phyloP scores from a whole-genome alignment of 495 filamentous ascomycete genomes.

The Wilcoxina mikolae region DNA sequence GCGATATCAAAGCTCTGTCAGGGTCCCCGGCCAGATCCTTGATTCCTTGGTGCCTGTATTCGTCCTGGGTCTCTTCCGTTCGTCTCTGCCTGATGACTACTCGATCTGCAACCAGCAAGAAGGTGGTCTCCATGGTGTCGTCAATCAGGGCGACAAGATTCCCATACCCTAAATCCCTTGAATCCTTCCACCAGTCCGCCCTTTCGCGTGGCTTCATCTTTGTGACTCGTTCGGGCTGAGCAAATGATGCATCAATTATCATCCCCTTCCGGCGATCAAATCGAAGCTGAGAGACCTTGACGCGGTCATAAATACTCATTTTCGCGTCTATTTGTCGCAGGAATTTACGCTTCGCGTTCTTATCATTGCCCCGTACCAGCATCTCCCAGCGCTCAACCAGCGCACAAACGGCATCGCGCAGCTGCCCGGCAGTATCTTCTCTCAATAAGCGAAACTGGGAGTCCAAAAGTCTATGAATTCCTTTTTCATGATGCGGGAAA shows the following conservation, averaged over 20 bases:
- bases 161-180: conserved; percentile 41
- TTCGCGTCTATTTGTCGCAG: conserved; percentile 15
- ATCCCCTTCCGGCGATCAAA: conserved; percentile 41
- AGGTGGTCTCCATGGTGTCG: conserved; percentile 35
- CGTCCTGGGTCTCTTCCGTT: background rate
- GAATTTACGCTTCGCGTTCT: conserved; percentile 8
- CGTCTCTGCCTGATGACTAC: conserved; percentile 7
- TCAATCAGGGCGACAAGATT: conserved; percentile 46
- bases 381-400: conserved; percentile 30
- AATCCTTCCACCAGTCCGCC: conserved; percentile 46
- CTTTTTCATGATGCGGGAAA: conserved; percentile 40
- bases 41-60: background rate
- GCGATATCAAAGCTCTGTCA: conserved; percentile 25
- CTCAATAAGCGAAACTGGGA: conserved; percentile 54
- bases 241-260: conserved; percentile 40
- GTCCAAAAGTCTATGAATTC: conserved; percentile 48
- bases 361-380: conserved; percentile 10
- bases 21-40: conserved; percentile 21
- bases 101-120: conserved; percentile 39
- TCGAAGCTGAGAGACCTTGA: conserved; percentile 27
- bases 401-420: conserved; percentile 41
- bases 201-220: conserved; percentile 27
- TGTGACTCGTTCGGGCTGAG: conserved; percentile 36
- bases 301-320: conserved; percentile 34
- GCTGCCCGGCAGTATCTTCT: conserved; percentile 49